Evolutionary conservation across 2,329 filamentous ascomycete genomes (phyloP).

Genomic region (Fusarium hostae): DNA sequence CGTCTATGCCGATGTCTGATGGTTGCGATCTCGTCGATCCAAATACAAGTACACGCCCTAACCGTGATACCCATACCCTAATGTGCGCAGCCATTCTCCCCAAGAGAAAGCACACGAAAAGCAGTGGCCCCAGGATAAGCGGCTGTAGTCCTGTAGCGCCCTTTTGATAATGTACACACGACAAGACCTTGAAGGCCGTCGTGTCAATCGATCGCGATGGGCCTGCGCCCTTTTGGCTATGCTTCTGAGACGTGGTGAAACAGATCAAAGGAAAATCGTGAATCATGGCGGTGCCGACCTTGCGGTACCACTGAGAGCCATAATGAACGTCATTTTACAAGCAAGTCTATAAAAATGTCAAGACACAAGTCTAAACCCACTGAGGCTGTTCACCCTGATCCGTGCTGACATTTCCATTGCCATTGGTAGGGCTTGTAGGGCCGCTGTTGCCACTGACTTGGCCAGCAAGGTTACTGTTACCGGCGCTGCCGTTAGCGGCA

Average conservation of each 20-base stretch:
- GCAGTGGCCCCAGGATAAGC: constrained; percentile 23
- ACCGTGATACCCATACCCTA: constrained; percentile 28
- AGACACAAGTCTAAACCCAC: constrained; percentile 52
- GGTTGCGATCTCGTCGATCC: constrained; percentile 44
- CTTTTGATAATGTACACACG: constrained; percentile 52
- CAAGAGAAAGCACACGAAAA: constrained; percentile 27
- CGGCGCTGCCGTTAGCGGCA: background rate
- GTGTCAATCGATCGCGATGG: constrained; percentile 43
- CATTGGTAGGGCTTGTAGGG: constrained; percentile 17
- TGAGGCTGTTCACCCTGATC: constrained; percentile 50
- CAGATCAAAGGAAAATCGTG: constrained; percentile 55
- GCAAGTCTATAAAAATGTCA: constrained; percentile 41
- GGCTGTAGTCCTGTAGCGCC: constrained; percentile 42
- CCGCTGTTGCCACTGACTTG: constrained; percentile 33
- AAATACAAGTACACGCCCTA: constrained; percentile 50
- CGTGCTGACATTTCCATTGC: constrained; percentile 20
- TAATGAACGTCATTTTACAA: constrained; percentile 50
- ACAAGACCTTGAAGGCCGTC: constrained; percentile 41
- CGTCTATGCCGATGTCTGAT: constrained; percentile 46
- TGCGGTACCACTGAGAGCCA: constrained; percentile 44
- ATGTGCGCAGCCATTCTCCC: constrained; percentile 25
- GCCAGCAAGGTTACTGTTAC: constrained; percentile 15
- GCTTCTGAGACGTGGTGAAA: constrained; percentile 47
- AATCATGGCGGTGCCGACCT: constrained; percentile 54
- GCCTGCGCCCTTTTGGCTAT: constrained; percentile 41